Conservation (phyloP, 768 basidiomycete species). For the Hericium coralloides region DNA sequence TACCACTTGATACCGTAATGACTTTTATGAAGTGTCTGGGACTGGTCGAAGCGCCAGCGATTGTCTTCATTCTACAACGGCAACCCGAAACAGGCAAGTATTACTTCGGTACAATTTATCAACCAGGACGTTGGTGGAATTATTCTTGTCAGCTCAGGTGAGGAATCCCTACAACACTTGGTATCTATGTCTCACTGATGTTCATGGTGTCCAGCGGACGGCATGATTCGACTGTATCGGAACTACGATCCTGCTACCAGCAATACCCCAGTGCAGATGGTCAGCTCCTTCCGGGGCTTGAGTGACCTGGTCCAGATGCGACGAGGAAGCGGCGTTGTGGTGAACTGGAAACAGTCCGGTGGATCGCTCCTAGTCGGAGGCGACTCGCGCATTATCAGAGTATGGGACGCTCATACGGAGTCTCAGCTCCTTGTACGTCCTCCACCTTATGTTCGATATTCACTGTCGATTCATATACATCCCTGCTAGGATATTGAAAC, state of each 20-base stretch:
- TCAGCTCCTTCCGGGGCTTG: slow-evolving; percentile 87
- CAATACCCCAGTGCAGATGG: slow-evolving; percentile 76
- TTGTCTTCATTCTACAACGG: slow-evolving; percentile 85
- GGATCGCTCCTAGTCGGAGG: slow-evolving; percentile 87
- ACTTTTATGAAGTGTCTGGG: slow-evolving; percentile 63
- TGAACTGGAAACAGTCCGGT: slow-evolving; percentile 88
- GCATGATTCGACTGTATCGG: slow-evolving; percentile 83
- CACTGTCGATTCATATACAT: background rate
- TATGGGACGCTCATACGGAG: slow-evolving; percentile 96
- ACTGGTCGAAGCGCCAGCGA: slow-evolving; percentile 79
- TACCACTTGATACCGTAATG: slow-evolving; percentile 6
- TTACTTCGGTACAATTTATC: slow-evolving; percentile 86
- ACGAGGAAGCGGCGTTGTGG: slow-evolving; percentile 78
- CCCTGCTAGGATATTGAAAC: slow-evolving; percentile 73
- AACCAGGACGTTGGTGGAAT: slow-evolving; percentile 94
- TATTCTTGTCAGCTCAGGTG: slow-evolving; percentile 80
- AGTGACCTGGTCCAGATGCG: slow-evolving; percentile 65
- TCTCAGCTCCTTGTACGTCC: slow-evolving; percentile 56
- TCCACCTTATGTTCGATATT: background rate
- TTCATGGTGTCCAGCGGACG: slow-evolving; percentile 55
- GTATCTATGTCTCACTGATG: background rate
- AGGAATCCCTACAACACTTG: slow-evolving; percentile 16
- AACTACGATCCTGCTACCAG: slow-evolving; percentile 77
- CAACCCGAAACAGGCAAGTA: slow-evolving; percentile 70
- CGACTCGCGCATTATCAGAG: slow-evolving; percentile 78